These are phyloP conservation scores for Suillus subaureus DNA, from an alignment of 768 basidiomycete genomes.

Conservation along the genomic window DNA sequence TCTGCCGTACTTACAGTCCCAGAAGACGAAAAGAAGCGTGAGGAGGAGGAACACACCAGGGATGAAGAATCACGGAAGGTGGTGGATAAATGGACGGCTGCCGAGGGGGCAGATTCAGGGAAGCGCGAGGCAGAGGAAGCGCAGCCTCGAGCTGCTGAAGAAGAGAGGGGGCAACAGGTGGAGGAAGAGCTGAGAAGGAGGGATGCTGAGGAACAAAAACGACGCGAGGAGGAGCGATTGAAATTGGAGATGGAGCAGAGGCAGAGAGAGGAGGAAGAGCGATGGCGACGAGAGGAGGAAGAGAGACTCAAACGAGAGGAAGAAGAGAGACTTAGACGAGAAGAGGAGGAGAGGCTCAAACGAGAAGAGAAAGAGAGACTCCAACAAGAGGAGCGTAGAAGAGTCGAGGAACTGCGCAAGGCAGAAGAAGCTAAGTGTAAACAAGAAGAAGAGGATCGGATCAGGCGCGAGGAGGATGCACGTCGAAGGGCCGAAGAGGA, in stretches of 20 bases:
- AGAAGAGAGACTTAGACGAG: too few relatives aligned
- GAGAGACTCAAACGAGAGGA: too few relatives aligned
- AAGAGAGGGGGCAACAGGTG: constrained; percentile 35
- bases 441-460: constrained; percentile 40
- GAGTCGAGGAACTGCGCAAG: constrained; percentile 30
- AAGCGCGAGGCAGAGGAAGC: constrained; percentile 18
- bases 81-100: constrained; percentile 27
- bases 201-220: constrained; percentile 28
- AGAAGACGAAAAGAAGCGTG: constrained; percentile 44
- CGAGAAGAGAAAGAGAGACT: constrained; percentile 45
- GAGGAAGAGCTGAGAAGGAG: constrained; percentile 15
- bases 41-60: constrained; percentile 40
- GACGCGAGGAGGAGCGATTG: constrained; percentile 21
- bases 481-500: constrained; percentile 27
- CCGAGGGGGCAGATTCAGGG: constrained; percentile 18
- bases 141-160: constrained; percentile 6
- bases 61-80: constrained; percentile 21
- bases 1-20: constrained; percentile 18
- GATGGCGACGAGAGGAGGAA: too few relatives aligned
- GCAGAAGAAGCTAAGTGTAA: constrained; percentile 23
- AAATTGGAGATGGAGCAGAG: constrained; percentile 16
- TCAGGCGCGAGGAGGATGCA: constrained; percentile 31
- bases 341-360: constrained; percentile 5
- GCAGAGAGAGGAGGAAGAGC: constrained; percentile 18
- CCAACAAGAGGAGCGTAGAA: constrained; percentile 41